Percentiles rank a stretch among this genome's conserved stretches.
These are phyloP conservation scores for Termitomyces sp. DNA, from an alignment of 768 basidiomycete species.

Conservation along the genomic window DNA sequence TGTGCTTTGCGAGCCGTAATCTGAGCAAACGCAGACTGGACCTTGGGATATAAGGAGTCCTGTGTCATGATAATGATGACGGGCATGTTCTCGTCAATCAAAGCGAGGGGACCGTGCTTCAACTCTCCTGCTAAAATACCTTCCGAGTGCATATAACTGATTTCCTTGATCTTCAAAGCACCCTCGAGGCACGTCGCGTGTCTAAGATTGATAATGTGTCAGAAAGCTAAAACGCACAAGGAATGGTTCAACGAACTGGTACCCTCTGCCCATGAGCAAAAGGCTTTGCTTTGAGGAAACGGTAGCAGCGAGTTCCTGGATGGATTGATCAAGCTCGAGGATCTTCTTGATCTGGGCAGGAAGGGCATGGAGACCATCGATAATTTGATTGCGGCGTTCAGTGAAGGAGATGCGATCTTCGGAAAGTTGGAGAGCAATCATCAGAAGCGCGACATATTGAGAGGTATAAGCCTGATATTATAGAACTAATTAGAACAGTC, in stretches of 20 bases:
- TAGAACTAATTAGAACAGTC: slow-evolving; percentile 1
- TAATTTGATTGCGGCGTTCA: slow-evolving; percentile 88
- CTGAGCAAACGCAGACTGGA: slow-evolving; percentile 92
- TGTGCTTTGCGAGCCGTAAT: slow-evolving; percentile 97
- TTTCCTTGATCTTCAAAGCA: slow-evolving; percentile 99
- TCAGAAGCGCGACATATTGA: slow-evolving; percentile 95
- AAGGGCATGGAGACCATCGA: slow-evolving; percentile 86
- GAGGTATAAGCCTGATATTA: slow-evolving; percentile 84
- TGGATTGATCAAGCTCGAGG: slow-evolving; percentile 66
- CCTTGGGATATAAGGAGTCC: slow-evolving; percentile 97
- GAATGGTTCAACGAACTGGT: slow-evolving; percentile 58
- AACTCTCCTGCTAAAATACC: slow-evolving; percentile 97
- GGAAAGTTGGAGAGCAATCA: slow-evolving; percentile 98
- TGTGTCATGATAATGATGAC: slow-evolving; percentile 99
- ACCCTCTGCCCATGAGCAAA: slow-evolving; percentile 96
- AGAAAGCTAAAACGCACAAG: neutral
- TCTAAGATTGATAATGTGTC: slow-evolving; percentile 26
- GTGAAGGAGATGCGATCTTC: slow-evolving; percentile 95
- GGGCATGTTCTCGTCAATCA: slow-evolving; percentile 98
- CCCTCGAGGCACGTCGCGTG: slow-evolving; percentile 98
- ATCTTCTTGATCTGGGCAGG: slow-evolving; percentile 87
- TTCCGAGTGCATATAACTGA: slow-evolving; percentile 87
- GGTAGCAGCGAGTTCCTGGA: slow-evolving; percentile 82
- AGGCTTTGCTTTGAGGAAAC: slow-evolving; percentile 81
- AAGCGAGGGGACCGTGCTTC: slow-evolving; percentile 96